Conservation (phyloP, 139 green algal species). For the Mesostigma viride region DNA sequence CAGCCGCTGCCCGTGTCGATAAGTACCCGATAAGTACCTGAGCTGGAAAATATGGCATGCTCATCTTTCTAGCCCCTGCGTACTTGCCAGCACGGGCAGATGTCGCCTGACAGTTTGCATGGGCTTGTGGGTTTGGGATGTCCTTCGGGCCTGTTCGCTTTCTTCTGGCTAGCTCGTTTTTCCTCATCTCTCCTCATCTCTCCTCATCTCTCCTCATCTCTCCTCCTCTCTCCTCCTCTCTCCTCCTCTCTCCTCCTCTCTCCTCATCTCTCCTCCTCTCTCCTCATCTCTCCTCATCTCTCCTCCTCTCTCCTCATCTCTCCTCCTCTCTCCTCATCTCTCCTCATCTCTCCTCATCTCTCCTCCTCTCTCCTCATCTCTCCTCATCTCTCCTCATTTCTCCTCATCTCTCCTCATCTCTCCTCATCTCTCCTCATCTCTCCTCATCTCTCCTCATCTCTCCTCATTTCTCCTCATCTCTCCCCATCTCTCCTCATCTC, state of each 20-base stretch:
- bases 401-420: neutral
- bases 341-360: neutral
- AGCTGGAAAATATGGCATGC: too few relatives aligned
- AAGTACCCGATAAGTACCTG: too few relatives aligned
- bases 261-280: neutral
- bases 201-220: neutral
- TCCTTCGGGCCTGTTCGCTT: too few relatives aligned
- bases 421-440: neutral
- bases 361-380: neutral
- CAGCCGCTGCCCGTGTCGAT: too few relatives aligned
- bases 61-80: too few relatives aligned
- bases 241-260: neutral
- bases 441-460: neutral
- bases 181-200: neutral
- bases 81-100: too few relatives aligned
- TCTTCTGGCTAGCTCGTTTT: neutral
- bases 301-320: neutral
- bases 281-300: neutral
- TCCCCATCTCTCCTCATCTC: slow-evolving; percentile 16
- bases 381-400: neutral
- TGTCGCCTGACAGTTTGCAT: too few relatives aligned
- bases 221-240: neutral
- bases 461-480: neutral
- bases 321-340: neutral
- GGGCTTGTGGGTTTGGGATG: too few relatives aligned